A percentile compares a stretch with the other conserved stretches of the same genome.
phyloP scores from a whole-genome alignment of 1,284 basidiomycete species.

The Moesziomyces sp. region DNA sequence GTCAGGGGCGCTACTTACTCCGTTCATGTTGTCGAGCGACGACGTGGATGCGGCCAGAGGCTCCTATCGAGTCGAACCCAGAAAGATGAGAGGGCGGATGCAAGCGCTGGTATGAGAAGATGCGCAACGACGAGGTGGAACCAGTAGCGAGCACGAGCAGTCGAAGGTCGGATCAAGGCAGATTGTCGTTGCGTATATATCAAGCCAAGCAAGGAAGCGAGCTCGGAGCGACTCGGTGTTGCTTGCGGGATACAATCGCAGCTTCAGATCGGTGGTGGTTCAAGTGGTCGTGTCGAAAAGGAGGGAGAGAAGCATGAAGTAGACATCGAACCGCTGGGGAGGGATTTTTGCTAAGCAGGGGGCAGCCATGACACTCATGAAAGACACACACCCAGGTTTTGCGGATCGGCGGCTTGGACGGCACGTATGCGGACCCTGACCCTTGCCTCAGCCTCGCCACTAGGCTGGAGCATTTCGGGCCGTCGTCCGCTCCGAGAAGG shows the following conservation, averaged over 20 bases:
- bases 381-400: conserved; percentile 21
- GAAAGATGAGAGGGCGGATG: neutral
- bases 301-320: neutral
- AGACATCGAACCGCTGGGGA: neutral
- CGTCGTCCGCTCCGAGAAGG: too few relatives aligned
- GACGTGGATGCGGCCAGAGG: conserved; percentile 27
- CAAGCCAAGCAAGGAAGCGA: neutral
- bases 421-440: conserved; percentile 11
- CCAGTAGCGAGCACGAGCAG: neutral
- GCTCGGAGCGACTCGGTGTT: too few relatives aligned
- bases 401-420: conserved; percentile 21
- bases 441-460: too few relatives aligned
- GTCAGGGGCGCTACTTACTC: conserved; percentile 11
- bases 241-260: too few relatives aligned
- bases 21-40: conserved; percentile 35
- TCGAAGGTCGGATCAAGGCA: conserved; percentile 1
- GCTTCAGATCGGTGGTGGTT: too few relatives aligned
- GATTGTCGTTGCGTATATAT: conserved; percentile 8
- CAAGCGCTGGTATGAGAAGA: neutral
- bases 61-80: conserved; percentile 5
- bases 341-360: conserved; percentile 16
- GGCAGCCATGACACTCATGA: neutral
- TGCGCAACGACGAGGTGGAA: conserved; percentile 2
- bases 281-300: too few relatives aligned
- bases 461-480: too few relatives aligned